Conservation (phyloP, 176 grass and related monocot species). For the Tillandsia leiboldiana region DNA sequence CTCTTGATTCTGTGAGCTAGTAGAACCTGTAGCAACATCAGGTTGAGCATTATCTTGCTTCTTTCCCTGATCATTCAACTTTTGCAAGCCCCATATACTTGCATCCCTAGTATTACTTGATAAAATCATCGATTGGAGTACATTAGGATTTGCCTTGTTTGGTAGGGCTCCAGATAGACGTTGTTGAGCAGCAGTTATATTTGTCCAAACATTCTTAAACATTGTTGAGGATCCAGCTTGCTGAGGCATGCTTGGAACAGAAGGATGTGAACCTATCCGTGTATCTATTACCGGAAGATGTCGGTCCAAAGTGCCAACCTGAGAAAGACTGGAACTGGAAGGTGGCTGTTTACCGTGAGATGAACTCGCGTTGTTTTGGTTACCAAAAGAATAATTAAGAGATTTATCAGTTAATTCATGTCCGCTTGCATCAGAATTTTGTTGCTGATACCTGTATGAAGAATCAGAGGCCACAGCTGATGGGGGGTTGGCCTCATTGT, state of each 20-base stretch:
- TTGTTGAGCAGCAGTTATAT: conserved; percentile 54
- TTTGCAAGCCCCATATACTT: conserved; percentile 49
- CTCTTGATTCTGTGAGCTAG: conserved; percentile 59
- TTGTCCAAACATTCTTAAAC: conserved; percentile 94
- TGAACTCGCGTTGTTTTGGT: background rate
- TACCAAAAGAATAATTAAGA: background rate
- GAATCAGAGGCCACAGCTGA: background rate
- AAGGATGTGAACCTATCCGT: conserved; percentile 31
- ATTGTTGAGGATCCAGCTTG: conserved; percentile 52
- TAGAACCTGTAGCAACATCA: conserved; percentile 54
- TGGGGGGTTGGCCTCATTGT: background rate
- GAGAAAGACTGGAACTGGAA: conserved; percentile 24
- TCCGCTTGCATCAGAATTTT: background rate
- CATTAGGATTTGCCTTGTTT: conserved; percentile 67
- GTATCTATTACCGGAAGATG: conserved; percentile 39
- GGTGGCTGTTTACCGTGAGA: background rate
- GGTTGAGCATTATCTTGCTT: conserved; percentile 37
- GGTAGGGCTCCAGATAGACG: conserved; percentile 40
- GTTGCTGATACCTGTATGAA: conserved; percentile 3
- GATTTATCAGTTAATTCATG: background rate
- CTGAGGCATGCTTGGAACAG: conserved; percentile 29
- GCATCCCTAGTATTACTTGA: conserved; percentile 31
- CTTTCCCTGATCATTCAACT: conserved; percentile 46
- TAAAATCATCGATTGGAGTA: conserved; percentile 87
- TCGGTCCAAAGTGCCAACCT: conserved; percentile 32